These are phyloP conservation scores for Aspergillus alliaceus DNA, from an alignment of 2,329 filamentous ascomycete genomes.

Conservation along the genomic window DNA sequence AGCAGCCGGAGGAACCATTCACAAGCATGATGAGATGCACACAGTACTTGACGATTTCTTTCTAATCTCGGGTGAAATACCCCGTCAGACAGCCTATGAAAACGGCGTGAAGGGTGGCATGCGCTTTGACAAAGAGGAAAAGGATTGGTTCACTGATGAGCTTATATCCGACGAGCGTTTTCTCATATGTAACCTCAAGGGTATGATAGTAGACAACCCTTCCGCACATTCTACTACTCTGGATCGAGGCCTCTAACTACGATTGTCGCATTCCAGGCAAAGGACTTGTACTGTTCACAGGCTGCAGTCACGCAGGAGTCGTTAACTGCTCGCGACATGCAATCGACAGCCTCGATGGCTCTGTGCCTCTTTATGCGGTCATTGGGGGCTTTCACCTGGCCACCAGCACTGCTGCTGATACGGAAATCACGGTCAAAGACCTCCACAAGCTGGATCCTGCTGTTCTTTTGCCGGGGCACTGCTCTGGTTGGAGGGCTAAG, in stretches of 20 bases:
- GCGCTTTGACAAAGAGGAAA: conserved; percentile 40
- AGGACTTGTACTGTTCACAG: conserved; percentile 57
- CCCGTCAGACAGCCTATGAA: conserved; percentile 52
- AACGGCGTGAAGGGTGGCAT: conserved; percentile 48
- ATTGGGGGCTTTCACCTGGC: conserved; percentile 58
- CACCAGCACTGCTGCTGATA: conserved; percentile 44
- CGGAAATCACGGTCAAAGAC: conserved; percentile 50
- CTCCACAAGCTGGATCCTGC: conserved; percentile 49
- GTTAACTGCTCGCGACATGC: conserved; percentile 54
- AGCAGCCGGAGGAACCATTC: conserved; percentile 42
- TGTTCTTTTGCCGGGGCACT: conserved; percentile 56
- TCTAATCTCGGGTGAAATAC: conserved; percentile 55
- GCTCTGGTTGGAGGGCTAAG: conserved; percentile 58
- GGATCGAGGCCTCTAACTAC: not conserved
- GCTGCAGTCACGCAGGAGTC: conserved; percentile 57
- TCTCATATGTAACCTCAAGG: conserved; percentile 55
- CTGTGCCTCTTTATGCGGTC: conserved; percentile 49
- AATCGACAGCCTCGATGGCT: conserved; percentile 36
- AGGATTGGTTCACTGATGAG: conserved; percentile 51
- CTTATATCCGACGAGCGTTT: conserved; percentile 55
- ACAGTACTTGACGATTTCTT: conserved; percentile 53
- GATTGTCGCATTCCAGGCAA: conserved; percentile 38
- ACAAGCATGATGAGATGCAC: conserved; percentile 42
- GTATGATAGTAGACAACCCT: conserved; percentile 26
- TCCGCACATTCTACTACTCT: not conserved